Evolutionary conservation across 1,284 basidiomycete genomes (phyloP).

Genomic region (Marasmius sp.): DNA sequence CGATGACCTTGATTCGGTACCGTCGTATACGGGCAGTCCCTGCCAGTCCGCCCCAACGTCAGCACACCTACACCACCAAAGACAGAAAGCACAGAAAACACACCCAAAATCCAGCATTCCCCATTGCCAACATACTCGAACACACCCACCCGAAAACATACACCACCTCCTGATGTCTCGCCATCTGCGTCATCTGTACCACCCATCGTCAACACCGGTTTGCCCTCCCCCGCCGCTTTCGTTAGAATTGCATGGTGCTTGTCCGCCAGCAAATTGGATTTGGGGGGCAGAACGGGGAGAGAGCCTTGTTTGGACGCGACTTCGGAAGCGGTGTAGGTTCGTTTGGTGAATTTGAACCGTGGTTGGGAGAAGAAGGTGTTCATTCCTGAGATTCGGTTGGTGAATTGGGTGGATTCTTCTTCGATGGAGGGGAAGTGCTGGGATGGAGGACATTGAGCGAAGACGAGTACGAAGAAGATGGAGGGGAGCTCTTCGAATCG

Average conservation of each 20-base stretch:
- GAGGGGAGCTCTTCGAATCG: neutral
- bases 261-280: constrained; percentile 76
- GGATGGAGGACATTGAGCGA: no score
- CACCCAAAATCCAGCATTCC: constrained; percentile 98
- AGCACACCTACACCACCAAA: no score
- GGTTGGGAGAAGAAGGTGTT: constrained; percentile 74
- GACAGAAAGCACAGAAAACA: constrained; percentile 23
- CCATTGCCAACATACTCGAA: no score
- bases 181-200: constrained; percentile 97
- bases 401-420: constrained; percentile 71
- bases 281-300: constrained; percentile 78
- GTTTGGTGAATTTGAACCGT: constrained; percentile 68
- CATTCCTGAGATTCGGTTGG: constrained; percentile 62
- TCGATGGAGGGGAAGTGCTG: constrained; percentile 60
- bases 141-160: no score
- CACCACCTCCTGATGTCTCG: constrained; percentile 90
- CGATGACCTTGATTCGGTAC: constrained; percentile 92
- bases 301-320: constrained; percentile 90
- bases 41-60: constrained; percentile 28
- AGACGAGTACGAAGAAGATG: no score
- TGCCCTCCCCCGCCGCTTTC: constrained; percentile 59
- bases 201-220: constrained; percentile 84
- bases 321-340: no score
- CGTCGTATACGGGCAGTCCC: constrained; percentile 92
- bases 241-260: constrained; percentile 76